Base-by-base conservation (phyloP, 2,329 filamentous ascomycete genomes). In the Aspergillus amoenus region DNA sequence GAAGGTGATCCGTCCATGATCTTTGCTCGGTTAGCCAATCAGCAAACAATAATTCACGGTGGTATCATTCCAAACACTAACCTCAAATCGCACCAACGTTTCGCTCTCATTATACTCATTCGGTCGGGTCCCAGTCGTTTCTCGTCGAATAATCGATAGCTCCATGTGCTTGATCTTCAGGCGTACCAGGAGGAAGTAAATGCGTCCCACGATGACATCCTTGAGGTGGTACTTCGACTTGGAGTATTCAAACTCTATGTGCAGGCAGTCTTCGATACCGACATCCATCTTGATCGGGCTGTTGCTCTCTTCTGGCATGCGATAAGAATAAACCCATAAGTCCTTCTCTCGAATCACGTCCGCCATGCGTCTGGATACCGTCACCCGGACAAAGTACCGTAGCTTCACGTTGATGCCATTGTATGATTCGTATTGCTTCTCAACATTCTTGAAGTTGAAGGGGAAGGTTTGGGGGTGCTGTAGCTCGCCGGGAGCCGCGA, bases 161-260 rank as follows among this genome's bases (percentile, higher is more conserved):
- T 99, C 94, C 94, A 99, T 99, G 77, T 99, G 94, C 79, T 97
- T 97, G 76, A 99, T 99, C 86, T 99, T 99, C 74, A 99, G 82
- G 69, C 94, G 87, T 61, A 99, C 94, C 48, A 99, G 84, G 65
- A 99, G 79, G 79, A 99, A 99, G 80, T 99, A 99, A 81, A 99
- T 99, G 66, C 95, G 85, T 57, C 94, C 94, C 55, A 99, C 94
- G 66, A 99, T 99, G 63, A 99, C 94, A 75, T 99, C 94, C 79
- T 99, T 99, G 58, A 99, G 85, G 70, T 99, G 94, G 78, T 99
- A 99, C 79, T 97, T 97, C 75, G 88, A 94, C 82, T 99, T 99
- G 77, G 90, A 96, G 80, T 99, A 99, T 78, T 99, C 94, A 68
- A 99, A 99, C 77, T 99, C 94, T 66, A 99, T 99, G 78, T 99